Evolutionary conservation across 768 basidiomycete genomes (phyloP), one percentile per base, ranked within the genome.

Genomic region (Mycena haematopus): DNA sequence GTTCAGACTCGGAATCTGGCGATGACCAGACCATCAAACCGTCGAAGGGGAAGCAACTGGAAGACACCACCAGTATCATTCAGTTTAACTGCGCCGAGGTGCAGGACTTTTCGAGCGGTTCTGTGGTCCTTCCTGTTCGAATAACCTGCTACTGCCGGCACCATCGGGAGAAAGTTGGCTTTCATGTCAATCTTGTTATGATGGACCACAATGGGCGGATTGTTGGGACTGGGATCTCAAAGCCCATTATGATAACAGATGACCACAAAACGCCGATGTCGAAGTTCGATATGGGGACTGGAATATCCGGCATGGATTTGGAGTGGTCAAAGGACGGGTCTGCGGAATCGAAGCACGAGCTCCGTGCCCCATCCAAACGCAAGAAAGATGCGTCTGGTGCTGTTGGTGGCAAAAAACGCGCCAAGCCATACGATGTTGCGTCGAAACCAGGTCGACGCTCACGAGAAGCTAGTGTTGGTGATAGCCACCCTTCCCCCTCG

Each of bases 141-240:
- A 93, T 99, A 63, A 96, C 96, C 8, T 99, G 97, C 76, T 99
- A 99, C 74, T 99, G 97, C 69, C 89, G 96, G 54, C 97, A 99
- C 80, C 96, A 99, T 77, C 90, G 94, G 63, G 97, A 99, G 78
- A 98, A 97, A 77, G 80, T 90, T 38, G 97, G 97, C 2, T 99
- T 98, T 76, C 89, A 91, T 72, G 87, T 99, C 62, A 89, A 91
- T 67, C 91, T 98, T 73, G 86, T 88, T 21, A 84, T 99, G 81
- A 84, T 87, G 72, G 93, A 97, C 69, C 79, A 88, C 68, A 79
- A 78, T 25, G 96, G 95, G 2, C 84, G 90, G 22, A 76, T 93
- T 51, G 86, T 99, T 56, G 96, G 93, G 15, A 82, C 85, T 9
- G 95, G 94, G 6, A 84, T 81, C 56, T 92, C 95, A 1, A 86